Conservation (phyloP, 2,329 filamentous ascomycete genomes). For the Claviceps fusiformis region DNA sequence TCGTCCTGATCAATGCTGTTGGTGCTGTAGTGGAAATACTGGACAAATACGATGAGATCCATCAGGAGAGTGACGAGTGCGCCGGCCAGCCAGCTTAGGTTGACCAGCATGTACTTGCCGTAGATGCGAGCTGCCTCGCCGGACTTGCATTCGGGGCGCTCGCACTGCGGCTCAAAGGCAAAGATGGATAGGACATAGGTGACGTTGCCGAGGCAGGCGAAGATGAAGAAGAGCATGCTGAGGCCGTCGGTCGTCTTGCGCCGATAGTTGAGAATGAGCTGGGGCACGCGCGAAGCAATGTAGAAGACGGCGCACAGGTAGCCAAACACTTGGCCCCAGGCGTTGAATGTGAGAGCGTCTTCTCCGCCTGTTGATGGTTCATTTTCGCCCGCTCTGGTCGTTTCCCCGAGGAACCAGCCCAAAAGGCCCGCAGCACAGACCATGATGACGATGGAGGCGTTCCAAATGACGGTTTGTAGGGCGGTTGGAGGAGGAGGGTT, state of each 20-base stretch:
- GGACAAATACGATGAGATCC: slow-evolving; percentile 75
- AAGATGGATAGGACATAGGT: slow-evolving; percentile 89
- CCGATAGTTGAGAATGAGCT: slow-evolving; percentile 82
- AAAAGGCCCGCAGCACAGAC: slow-evolving; percentile 72
- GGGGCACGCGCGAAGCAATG: slow-evolving; percentile 76
- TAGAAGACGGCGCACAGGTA: slow-evolving; percentile 86
- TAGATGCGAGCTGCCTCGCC: slow-evolving; percentile 60
- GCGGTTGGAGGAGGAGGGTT: slow-evolving; percentile 34
- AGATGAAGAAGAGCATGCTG: slow-evolving; percentile 88
- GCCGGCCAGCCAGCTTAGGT: slow-evolving; percentile 79
- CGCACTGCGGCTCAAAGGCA: slow-evolving; percentile 69
- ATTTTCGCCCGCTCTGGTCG: slow-evolving; percentile 24
- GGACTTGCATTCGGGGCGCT: slow-evolving; percentile 37
- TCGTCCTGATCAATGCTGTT: slow-evolving; percentile 20
- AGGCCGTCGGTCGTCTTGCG: slow-evolving; percentile 90
- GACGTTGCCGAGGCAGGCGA: slow-evolving; percentile 88
- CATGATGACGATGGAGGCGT: slow-evolving; percentile 60
- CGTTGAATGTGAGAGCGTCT: slow-evolving; percentile 50
- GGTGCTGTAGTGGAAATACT: slow-evolving; percentile 69
- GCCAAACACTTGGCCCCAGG: slow-evolving; percentile 79
- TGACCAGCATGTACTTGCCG: slow-evolving; percentile 72
- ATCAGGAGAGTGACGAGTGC: slow-evolving; percentile 77
- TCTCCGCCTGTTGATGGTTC: slow-evolving; percentile 25
- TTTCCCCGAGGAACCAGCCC: slow-evolving; percentile 63
- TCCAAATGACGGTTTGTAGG: slow-evolving; percentile 54